A percentile compares a stretch with the other conserved stretches of the same genome.
Evolutionary conservation across 2,329 filamentous ascomycete genomes (phyloP).

Genomic region (Ascochyta clinopodiicola): DNA sequence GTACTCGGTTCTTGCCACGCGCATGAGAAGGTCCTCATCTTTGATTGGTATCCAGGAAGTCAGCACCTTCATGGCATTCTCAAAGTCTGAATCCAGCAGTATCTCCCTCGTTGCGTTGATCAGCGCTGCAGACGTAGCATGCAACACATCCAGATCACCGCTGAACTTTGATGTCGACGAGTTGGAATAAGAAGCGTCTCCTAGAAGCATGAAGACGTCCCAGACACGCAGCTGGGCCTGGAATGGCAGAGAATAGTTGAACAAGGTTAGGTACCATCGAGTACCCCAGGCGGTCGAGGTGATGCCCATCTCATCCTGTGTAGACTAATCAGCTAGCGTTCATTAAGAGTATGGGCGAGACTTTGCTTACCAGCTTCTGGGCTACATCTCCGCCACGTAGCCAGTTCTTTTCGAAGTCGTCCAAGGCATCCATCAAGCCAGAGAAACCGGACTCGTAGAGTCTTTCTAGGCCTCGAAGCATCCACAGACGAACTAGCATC

Average conservation of each 20-base stretch:
- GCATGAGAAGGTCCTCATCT: conserved; percentile 93
- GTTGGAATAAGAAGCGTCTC: conserved; percentile 66
- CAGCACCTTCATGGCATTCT: conserved; percentile 96
- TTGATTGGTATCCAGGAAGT: conserved; percentile 94
- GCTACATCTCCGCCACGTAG: conserved; percentile 78
- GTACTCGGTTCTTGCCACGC: conserved; percentile 86
- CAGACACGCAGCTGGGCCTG: conserved; percentile 92
- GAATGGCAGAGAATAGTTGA: conserved; percentile 96
- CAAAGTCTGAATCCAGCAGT: conserved; percentile 90
- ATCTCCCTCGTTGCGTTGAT: conserved; percentile 91
- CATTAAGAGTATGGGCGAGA: conserved; percentile 2
- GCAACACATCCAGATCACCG: conserved; percentile 81
- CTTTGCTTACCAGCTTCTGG: conserved; percentile 71
- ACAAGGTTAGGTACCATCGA: conserved; percentile 95
- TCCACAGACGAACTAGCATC: conserved; percentile 96
- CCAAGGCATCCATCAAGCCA: conserved; percentile 83
- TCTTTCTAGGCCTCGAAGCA: conserved; percentile 81
- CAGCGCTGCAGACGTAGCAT: conserved; percentile 86
- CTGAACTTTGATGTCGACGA: conserved; percentile 49
- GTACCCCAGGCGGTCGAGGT: conserved; percentile 93
- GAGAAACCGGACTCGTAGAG: conserved; percentile 85
- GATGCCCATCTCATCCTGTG: conserved; percentile 76
- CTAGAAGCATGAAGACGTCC: conserved; percentile 97
- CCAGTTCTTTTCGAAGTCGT: conserved; percentile 87
- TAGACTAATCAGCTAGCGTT: conserved; percentile 25